A percentile compares a stretch with the other conserved stretches of the same genome.
Conservation (phyloP, 306 rosid genomes). For the Cucumis sativus region DNA sequence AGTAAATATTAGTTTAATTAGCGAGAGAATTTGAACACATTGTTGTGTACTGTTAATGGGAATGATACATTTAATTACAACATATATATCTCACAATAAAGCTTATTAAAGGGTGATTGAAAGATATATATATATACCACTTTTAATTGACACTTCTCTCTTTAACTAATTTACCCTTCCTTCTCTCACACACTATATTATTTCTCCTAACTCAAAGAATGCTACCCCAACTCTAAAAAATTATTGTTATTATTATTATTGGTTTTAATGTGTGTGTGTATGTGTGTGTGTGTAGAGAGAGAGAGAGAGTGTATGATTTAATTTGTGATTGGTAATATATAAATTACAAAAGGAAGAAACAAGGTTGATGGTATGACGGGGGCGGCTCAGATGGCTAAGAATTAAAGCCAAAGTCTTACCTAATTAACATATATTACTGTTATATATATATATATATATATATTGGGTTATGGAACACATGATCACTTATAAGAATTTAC, state of each 20-base stretch:
- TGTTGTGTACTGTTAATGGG: too few relatives aligned
- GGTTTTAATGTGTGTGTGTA: too few relatives aligned
- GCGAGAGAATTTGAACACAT: too few relatives aligned
- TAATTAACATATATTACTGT: neutral
- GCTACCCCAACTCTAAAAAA: slow-evolving; percentile 66
- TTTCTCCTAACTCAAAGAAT: slow-evolving; percentile 13
- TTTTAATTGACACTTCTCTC: neutral
- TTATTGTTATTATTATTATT: neutral
- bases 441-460: neutral
- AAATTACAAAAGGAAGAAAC: neutral
- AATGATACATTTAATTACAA: too few relatives aligned
- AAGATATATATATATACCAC: too few relatives aligned
- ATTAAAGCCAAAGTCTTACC: slow-evolving; percentile 4
- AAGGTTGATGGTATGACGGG: neutral
- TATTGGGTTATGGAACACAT: neutral
- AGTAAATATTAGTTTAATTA: too few relatives aligned
- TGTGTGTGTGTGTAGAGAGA: too few relatives aligned
- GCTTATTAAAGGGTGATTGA: too few relatives aligned
- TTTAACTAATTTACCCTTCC: slow-evolving; percentile 20
- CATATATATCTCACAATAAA: too few relatives aligned
- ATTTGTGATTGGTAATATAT: too few relatives aligned
- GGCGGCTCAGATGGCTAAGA: neutral
- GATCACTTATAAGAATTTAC: neutral
- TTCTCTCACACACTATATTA: slow-evolving; percentile 29
- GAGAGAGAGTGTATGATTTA: too few relatives aligned